phyloP scores from a whole-genome alignment of 2,329 filamentous ascomycete genomes.

The Trichoderma sp. region DNA sequence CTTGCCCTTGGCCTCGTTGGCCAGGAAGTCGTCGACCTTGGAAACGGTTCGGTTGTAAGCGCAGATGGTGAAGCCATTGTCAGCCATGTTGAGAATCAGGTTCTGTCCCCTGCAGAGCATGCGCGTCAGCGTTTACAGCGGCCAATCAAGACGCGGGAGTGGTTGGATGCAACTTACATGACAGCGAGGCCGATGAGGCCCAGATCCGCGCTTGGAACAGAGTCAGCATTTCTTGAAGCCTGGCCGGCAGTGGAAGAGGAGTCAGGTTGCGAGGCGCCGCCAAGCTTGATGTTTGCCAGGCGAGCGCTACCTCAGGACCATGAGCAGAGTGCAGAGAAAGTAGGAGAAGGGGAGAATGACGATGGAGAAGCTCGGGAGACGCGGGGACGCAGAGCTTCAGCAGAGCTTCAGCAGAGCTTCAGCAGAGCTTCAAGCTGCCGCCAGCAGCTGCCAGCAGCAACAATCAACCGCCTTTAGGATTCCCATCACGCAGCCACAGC shows the following conservation, averaged over 20 bases:
- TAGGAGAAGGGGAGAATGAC: slow-evolving; percentile 18
- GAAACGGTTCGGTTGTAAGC: slow-evolving; percentile 98
- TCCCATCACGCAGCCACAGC: background rate
- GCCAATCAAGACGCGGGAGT: slow-evolving; percentile 16
- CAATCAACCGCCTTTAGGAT: too few relatives aligned
- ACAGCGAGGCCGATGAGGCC: slow-evolving; percentile 91
- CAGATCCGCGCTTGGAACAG: slow-evolving; percentile 71
- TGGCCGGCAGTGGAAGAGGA: slow-evolving; percentile 29
- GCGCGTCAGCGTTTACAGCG: slow-evolving; percentile 20
- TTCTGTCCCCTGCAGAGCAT: slow-evolving; percentile 63
- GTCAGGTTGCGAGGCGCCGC: slow-evolving; percentile 51
- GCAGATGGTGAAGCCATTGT: slow-evolving; percentile 93
- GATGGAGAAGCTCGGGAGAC: background rate
- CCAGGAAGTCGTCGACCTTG: slow-evolving; percentile 95
- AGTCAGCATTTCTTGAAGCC: slow-evolving; percentile 52
- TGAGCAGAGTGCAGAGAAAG: slow-evolving; percentile 34
- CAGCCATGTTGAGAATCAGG: slow-evolving; percentile 84
- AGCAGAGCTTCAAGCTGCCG: background rate
- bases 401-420: background rate
- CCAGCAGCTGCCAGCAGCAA: background rate
- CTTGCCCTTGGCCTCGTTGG: slow-evolving; percentile 92
- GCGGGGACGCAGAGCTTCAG: background rate
- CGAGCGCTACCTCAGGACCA: slow-evolving; percentile 58
- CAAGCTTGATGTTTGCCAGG: slow-evolving; percentile 70
- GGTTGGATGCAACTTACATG: slow-evolving; percentile 57